Conservation (phyloP, 805 yeast species). For the Wickerhamiella hasegawae region DNA sequence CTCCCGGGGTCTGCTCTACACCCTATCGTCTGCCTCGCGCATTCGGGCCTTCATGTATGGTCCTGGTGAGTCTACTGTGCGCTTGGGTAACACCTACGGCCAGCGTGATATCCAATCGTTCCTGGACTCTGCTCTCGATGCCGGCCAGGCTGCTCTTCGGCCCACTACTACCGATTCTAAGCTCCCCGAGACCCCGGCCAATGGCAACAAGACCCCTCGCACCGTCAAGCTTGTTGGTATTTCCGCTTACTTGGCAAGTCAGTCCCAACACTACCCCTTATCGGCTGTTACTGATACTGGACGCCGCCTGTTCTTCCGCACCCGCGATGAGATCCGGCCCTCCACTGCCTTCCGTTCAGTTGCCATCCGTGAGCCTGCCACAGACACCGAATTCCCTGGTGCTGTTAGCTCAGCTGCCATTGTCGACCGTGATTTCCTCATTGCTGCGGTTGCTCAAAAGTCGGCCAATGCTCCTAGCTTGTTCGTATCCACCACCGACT, state of each 20-base stretch:
- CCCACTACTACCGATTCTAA: no score
- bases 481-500: slow-evolving; percentile 69
- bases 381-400: not conserved
- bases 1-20: slow-evolving; percentile 59
- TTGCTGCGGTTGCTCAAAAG: slow-evolving; percentile 30
- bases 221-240: slow-evolving; percentile 9
- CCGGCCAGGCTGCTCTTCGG: no score
- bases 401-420: not conserved
- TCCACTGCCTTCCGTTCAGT: not conserved
- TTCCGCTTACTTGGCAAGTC: slow-evolving; percentile 4
- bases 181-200: not conserved
- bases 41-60: slow-evolving; percentile 57
- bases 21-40: slow-evolving; percentile 68
- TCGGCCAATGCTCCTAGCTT: slow-evolving; percentile 23
- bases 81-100: no score
- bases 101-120: no score
- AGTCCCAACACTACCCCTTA: slow-evolving; percentile 7
- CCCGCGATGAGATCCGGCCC: not conserved
- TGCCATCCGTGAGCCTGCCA: slow-evolving; percentile 1
- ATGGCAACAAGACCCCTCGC: not conserved
- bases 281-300: slow-evolving; percentile 13
- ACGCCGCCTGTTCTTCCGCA: slow-evolving; percentile 11
- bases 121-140: no score
- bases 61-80: not conserved
- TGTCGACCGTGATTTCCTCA: slow-evolving; percentile 34